A percentile compares a stretch with the other conserved stretches of the same genome.
These are phyloP conservation scores for Mortierella sp. DNA, from an alignment of 371 early-diverging fungal genomes.

Conservation along the genomic window DNA sequence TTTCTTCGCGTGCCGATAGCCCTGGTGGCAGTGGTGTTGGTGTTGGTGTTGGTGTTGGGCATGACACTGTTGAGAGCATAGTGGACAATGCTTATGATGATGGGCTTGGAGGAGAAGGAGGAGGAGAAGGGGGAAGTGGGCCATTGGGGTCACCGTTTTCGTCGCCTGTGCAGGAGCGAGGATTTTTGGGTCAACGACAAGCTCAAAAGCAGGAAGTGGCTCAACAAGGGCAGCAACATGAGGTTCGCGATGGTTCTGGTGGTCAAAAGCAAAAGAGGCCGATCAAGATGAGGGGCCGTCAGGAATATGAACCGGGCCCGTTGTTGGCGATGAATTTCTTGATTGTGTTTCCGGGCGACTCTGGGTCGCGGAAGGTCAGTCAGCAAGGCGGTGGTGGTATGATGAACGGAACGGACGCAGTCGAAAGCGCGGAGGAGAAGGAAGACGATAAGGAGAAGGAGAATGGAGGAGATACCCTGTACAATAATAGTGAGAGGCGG, in stretches of 20 bases:
- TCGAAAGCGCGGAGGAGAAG: not conserved
- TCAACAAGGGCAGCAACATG: not conserved
- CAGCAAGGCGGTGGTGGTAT: constrained; percentile 33
- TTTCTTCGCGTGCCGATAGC: not conserved
- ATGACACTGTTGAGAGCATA: not conserved
- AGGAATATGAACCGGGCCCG: constrained; percentile 55
- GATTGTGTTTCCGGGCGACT: constrained; percentile 56
- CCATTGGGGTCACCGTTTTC: not conserved
- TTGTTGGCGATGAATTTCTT: constrained; percentile 46
- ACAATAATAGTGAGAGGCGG: constrained; percentile 35
- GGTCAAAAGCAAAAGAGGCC: constrained; percentile 20
- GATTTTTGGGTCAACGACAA: not conserved
- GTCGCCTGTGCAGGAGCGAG: not conserved
- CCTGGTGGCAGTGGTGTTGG: not conserved
- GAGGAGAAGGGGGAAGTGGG: not conserved
- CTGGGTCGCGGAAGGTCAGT: constrained; percentile 30
- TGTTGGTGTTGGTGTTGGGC: not conserved
- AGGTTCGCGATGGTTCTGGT: not conserved
- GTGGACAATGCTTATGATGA: not conserved
- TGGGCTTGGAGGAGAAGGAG: not conserved
- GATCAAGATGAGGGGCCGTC: constrained; percentile 54
- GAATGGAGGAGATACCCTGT: constrained; percentile 34
- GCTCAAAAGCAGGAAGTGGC: not conserved
- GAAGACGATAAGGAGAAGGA: not conserved
- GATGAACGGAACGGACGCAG: not conserved